Base-by-base conservation (phyloP, 2,329 filamentous ascomycete species). In the Ophiocordyceps camponoti-floridani region DNA sequence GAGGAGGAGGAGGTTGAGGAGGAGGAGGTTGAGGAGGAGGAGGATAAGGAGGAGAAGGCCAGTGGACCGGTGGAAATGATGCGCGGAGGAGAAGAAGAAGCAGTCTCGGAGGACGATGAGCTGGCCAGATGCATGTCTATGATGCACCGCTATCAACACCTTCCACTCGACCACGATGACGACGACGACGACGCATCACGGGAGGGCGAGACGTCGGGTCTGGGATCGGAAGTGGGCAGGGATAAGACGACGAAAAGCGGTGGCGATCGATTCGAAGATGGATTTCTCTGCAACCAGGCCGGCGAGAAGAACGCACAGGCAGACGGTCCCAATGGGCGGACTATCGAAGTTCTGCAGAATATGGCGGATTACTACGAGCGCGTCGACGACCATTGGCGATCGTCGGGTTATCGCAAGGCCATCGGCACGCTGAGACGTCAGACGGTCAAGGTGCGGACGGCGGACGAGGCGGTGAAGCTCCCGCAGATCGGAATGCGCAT, bases 291-390 rank as follows among this genome's bases (percentile, higher is more conserved):
- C 53, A 69, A 73, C 56, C 64, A 60, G 31, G 71, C 70, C 2
- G 72, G 73, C 10, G 67, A 62, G 2, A 65, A 62, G 43, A 60
- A 66, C 31, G 56, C 58, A 4, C 56, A 62, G 13, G 54, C 61
- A 1, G 56, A 64, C 12, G 84, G 82, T 51, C 84, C 85, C 0
- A 96, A 95, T 56, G 65, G 67, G 1, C 66, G 72, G 12, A 93
- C 84, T 0, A 87, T 94, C 43, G 72, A 82, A 42, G 67, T 91
- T 2, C 66, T 95, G 5, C 75, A 86, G 53, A 69, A 82, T 51
- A 87, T 95, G 84, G 72, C 75, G 40, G 72, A 79, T 44, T 82
- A 89, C 58, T 94, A 94, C 58, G 73, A 72, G 4, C 70, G 79
- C 7, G 75, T 74, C n/a, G 71, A 77, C 37, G 87, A 95, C 54